Percentiles rank a stretch among this genome's conserved stretches.
Evolutionary conservation across 352 stramenopile genomes (phyloP).

Genomic region (Pythium dissimile): DNA sequence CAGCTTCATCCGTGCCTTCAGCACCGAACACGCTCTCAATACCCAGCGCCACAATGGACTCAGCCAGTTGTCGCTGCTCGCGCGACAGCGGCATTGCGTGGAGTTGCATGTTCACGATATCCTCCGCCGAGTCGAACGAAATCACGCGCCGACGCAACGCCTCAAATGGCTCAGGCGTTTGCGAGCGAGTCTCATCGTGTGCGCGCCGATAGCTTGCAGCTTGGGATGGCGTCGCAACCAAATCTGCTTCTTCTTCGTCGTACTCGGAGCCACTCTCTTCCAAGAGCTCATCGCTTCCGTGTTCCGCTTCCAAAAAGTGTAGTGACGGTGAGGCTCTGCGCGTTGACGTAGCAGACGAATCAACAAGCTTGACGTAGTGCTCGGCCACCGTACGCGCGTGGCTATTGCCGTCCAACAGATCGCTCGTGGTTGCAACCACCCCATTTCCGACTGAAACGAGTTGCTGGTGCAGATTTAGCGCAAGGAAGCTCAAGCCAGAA

Average conservation of each 20-base stretch:
- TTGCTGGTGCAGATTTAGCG: slow-evolving; percentile 84
- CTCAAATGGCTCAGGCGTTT: slow-evolving; percentile 42
- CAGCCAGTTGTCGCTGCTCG: slow-evolving; percentile 65
- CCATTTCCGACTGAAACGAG: slow-evolving; percentile 74
- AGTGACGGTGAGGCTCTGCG: slow-evolving; percentile 2
- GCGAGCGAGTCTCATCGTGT: slow-evolving; percentile 4
- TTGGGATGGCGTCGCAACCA: slow-evolving; percentile 22
- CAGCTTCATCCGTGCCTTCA: slow-evolving; percentile 12
- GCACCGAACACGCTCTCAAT: slow-evolving; percentile 34
- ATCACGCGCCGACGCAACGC: slow-evolving; percentile 63
- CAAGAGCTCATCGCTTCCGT: slow-evolving; percentile 8
- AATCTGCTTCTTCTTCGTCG: slow-evolving; percentile 28
- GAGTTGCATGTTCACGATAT: slow-evolving; percentile 61
- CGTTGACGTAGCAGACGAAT: slow-evolving; percentile 8
- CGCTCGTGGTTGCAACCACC: slow-evolving; percentile 36
- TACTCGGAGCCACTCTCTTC: slow-evolving; percentile 19
- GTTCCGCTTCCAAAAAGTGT: slow-evolving; percentile 15
- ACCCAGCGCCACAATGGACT: slow-evolving; percentile 72
- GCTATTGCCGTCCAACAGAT: slow-evolving; percentile 2
- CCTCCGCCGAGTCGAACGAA: slow-evolving; percentile 74
- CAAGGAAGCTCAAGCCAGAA: slow-evolving; percentile 66
- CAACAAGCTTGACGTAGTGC: slow-evolving; percentile 22
- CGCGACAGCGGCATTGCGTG: slow-evolving; percentile 31
- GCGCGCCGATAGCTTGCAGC: slow-evolving; percentile 12
- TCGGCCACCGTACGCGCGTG: not conserved